Evolutionary conservation across 768 basidiomycete species (phyloP).

Genomic region (Tulasnella sp.): DNA sequence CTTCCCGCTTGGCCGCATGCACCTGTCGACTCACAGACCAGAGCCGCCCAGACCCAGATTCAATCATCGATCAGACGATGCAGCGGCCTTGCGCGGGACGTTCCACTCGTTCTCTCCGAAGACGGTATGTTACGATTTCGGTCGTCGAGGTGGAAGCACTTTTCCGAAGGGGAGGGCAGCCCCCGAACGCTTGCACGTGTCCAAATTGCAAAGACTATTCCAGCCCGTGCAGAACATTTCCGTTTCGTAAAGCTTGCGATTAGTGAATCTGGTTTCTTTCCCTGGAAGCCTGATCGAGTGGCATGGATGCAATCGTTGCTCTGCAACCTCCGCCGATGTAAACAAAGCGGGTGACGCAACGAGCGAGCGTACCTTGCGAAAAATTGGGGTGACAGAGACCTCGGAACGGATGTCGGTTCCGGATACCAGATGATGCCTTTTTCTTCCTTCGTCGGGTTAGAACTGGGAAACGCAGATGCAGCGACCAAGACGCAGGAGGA

Average conservation of each 20-base stretch:
- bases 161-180: background rate
- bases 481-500: background rate
- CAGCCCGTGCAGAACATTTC: background rate
- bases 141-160: background rate
- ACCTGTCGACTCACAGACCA: background rate
- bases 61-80: background rate
- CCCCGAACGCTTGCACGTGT: background rate
- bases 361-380: background rate
- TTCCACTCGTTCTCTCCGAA: background rate
- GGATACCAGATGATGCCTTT: constrained; percentile 5
- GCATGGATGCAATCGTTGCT: background rate
- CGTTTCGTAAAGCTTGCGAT: background rate
- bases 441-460: background rate
- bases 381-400: background rate
- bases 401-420: background rate
- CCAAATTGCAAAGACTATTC: background rate
- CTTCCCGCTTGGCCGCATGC: background rate
- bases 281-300: background rate
- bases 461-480: background rate
- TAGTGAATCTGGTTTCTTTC: background rate
- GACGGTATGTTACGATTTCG: background rate
- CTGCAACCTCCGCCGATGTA: background rate
- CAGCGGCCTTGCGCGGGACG: background rate
- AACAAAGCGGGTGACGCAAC: background rate
- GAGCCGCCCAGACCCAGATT: background rate